phyloP scores from a whole-genome alignment of 352 stramenopile species.

The Phytopythium aichiense region DNA sequence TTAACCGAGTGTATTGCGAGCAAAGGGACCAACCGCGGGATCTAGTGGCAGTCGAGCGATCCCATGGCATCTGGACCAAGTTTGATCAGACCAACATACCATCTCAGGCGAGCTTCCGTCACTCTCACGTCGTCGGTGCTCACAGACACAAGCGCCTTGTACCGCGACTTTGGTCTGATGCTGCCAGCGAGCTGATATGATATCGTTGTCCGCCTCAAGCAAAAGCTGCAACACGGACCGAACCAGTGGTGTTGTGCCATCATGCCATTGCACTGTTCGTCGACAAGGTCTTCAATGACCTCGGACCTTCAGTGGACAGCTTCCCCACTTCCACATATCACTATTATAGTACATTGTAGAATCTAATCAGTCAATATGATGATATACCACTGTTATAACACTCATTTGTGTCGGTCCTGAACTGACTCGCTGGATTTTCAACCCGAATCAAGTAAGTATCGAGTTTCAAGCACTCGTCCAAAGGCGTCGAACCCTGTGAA shows the following conservation, averaged over 20 bases:
- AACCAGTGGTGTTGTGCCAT: no score
- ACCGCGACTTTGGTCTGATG: no score
- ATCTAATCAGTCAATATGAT: no score
- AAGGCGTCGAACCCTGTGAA: not conserved
- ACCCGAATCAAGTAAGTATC: slow-evolving; percentile 4
- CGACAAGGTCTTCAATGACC: not conserved
- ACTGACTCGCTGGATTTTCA: slow-evolving; percentile 1
- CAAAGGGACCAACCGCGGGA: no score
- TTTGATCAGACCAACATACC: no score
- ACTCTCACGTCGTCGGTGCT: not conserved
- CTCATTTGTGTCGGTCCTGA: not conserved
- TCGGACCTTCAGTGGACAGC: not conserved
- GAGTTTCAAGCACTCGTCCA: not conserved
- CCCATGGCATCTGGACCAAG: no score
- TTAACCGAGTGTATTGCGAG: no score
- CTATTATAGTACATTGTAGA: not conserved
- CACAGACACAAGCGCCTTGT: not conserved
- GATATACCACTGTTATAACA: no score
- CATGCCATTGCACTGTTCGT: not conserved
- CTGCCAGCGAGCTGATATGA: not conserved
- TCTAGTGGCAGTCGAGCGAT: no score
- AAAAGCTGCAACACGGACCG: no score
- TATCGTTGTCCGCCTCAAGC: not conserved
- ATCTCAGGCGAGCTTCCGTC: no score
- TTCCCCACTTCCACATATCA: no score